Base-by-base conservation (phyloP, 2,329 filamentous ascomycete species). In the Pseudogymnoascus sp. region DNA sequence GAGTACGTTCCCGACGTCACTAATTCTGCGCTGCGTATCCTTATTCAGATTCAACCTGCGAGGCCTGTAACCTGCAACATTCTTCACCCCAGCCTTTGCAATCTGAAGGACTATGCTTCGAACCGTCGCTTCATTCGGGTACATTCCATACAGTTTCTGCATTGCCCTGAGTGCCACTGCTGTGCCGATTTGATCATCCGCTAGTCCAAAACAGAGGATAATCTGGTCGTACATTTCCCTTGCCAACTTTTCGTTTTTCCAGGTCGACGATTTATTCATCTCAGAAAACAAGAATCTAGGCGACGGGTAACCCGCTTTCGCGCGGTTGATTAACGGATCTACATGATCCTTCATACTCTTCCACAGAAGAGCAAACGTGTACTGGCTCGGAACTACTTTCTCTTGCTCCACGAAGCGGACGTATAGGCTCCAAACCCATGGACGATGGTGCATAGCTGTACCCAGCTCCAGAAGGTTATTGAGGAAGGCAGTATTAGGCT, bases 401-500 rank as follows among this genome's bases (percentile, higher is more conserved):
- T 63, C 35, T 35, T 60, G 19, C 15, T 61, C 58, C 12, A 63
- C 65, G 13, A 69, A 57, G 8, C 37, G 55, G 6, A 39, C 41
- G 45, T 69, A 71, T 3, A 65, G 68, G n/a, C 63, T 64, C 63
- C 65, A 67, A 3, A 65, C 63, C 62, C 65, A 66, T 6, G 60
- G 55, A 13, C 59, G 62, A 18, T 65, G 60, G 21, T 66, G 62
- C 8, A 60, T 60, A 15, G 68, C 64, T 13, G 61, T 60, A 39
- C 37, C 26, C 19, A 59, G 57, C 62, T 84, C 82, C 23, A 94
- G 80, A 19, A 92, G 75, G 68, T 91, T 86, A 71, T 92, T 94
- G 78, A 92, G 83, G 74, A 92, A 87, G 71, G 86, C 88, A 7
- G 84, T 82, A 67, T 89, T 86, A 1, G 86, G 81, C 59, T 75